Evolutionary conservation across 495 filamentous ascomycete species (phyloP), one percentile per base, ranked within the genome.

Genomic region (Hypoxylon crocopeplum): DNA sequence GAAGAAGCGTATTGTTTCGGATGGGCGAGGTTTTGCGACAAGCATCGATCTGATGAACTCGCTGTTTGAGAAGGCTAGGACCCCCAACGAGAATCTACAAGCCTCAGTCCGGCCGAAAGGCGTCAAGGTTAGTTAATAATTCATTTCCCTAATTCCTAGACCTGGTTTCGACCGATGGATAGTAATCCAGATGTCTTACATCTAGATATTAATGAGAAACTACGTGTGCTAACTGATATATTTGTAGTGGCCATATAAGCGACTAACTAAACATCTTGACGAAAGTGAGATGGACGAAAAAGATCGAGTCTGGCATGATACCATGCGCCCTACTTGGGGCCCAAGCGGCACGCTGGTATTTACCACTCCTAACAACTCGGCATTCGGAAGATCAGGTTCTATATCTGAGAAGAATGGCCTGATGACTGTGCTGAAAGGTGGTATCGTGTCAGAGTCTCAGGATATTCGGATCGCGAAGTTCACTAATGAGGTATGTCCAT

Each of bases 31-130:
- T 0, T 91, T 96, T 68, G 76, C 83, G 4, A 93, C 85, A 16
- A 90, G 85, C 63, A 93, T 96, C 68, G 92, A 96, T 75, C 68
- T 97, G 72, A 95, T 96, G 92, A 88, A 95, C 64, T 95, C 91
- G 38, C 69, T 97, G 40, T 96, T 93, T 70, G 84, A 83, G 44
- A 79, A 85, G 61, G 83, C 86, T 7, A 82, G 75, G 66, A 72
- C 70, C 15, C 75, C 77, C 40, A 66, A 59, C 25, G 76, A 76
- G 63, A 68, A 72, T 51, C 51, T 61, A 30, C 71, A 73, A 50
- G 64, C 77, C 59, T 67, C 70, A 29, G 65, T 67, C 61, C 73
- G 54, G 68, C 72, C 65, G 70, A 69, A 64, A 70, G 75, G 66
- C 73, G 71, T 80, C 48, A 79, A 78, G 73, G 79, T 81, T 53